Percentiles rank a stretch among this genome's conserved stretches.
Evolutionary conservation across 352 stramenopile species (phyloP).

Genomic region (Globisporangium spinosum): DNA sequence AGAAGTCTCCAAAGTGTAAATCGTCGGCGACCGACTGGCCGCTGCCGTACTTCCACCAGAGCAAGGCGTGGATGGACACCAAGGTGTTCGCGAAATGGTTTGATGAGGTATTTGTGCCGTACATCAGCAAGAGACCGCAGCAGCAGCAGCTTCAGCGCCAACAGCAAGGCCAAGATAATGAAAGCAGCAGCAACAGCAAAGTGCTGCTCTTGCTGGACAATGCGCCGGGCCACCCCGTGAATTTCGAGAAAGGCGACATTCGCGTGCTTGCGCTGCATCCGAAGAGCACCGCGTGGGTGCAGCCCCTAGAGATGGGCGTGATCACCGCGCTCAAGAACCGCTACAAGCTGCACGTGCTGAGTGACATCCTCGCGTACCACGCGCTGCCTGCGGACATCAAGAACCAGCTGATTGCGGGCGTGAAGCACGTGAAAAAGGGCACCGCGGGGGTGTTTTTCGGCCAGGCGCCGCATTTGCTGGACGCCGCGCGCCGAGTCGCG

Average conservation of each 20-base stretch:
- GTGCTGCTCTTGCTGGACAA: constrained; percentile 21
- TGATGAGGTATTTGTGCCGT: constrained; percentile 13
- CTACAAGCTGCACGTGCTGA: constrained; percentile 23
- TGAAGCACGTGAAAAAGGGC: constrained; percentile 12
- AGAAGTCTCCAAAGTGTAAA: background rate
- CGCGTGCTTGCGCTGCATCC: constrained; percentile 14
- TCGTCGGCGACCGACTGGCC: background rate
- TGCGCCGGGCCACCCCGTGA: constrained; percentile 16
- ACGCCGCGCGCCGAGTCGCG: constrained; percentile 17
- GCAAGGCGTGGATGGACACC: constrained; percentile 19
- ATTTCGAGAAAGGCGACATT: constrained; percentile 14
- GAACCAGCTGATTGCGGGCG: background rate
- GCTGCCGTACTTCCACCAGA: constrained; percentile 15
- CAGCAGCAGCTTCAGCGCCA: background rate
- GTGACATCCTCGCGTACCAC: constrained; percentile 22
- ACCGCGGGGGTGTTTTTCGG: constrained; percentile 21
- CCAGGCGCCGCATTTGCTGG: constrained; percentile 21
- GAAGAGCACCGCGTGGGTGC: constrained; percentile 13
- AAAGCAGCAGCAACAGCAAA: background rate
- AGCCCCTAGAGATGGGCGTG: constrained; percentile 24
- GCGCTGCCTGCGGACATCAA: constrained; percentile 12
- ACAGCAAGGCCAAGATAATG: no score
- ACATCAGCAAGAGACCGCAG: background rate
- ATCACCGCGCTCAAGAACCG: constrained; percentile 26
- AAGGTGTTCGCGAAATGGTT: constrained; percentile 19